Evolutionary conservation across 1,284 basidiomycete genomes (phyloP), one percentile per base, ranked within the genome.

Genomic region (Naganishia sp.): DNA sequence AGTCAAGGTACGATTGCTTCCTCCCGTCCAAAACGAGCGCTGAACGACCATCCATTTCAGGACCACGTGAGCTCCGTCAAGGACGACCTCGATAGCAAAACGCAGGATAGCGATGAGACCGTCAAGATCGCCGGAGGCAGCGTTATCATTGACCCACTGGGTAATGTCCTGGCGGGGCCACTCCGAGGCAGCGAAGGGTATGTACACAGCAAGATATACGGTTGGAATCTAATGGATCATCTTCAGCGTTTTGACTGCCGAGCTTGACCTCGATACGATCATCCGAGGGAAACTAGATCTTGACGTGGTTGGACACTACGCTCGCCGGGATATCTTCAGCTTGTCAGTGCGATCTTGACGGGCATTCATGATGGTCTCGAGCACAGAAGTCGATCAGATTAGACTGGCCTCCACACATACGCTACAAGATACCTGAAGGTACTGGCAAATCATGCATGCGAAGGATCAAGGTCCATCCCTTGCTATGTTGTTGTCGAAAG

Each of bases 211-310:
- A 2, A 7, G 15, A 10, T 13, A 25, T 3, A 13, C 23, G 0
- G 2, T 28, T 43, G 2, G 17, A 9, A 4, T 13, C 41, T 52
- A n/a, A 53, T 31, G 35, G 5, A 11, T 15, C 18, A 4, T 5
- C 31, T 53, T 10, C 41, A 71, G 69, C n/a, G 77, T 88, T 0
- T 74, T 89, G 66, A 85, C 85, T 1, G 88, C 86, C 0, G 83
- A 85, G 63, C 73, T 89, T 51, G 85, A 88, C 73, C 74, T 87
- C 65, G 83, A 86, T 68, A 86, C 87, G 67, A 80, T 85, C 66
- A 68, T 84, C 1, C 77, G 86, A 55, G 86, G 86, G 32, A 88
- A 88, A 75, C 86, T 88, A 71, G 88, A 89, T 72, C 74, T 89
- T 63, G 88, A 89, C 72, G 81, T 83, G 2, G 82, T 83, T 0